Base-by-base conservation (phyloP, 495 filamentous ascomycete genomes). In the Hyaloscypha finlandica region DNA sequence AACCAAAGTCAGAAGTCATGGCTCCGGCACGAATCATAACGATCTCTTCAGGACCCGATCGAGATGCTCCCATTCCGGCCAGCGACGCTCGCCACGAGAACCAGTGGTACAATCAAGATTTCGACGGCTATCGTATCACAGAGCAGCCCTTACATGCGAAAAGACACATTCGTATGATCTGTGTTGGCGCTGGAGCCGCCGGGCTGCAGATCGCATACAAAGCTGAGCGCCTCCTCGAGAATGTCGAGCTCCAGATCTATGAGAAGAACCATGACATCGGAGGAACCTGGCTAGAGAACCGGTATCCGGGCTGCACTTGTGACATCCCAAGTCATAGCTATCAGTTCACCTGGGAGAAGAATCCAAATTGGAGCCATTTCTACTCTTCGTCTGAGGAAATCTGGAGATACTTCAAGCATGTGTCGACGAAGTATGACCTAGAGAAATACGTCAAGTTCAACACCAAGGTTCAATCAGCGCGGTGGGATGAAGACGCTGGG, bases 241-340 rank as follows among this genome's bases (percentile, higher is more conserved):
- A 73, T 61, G 78, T 80, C 58, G 84, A 89, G 14, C 77, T 89
- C 22, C 80, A 83, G 39, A 82, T 92, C 51, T 95, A 92, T 75
- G 92, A 95, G 74, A 94, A 93, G 82, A 94, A 94, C 68, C 73
- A 74, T 1, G 90, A 89, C 56, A 80, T 86, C 59, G 85, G 84
- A 25, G 85, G 85, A 9, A 86, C 85, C 0, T 88, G 85, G 85
- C 78, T 81, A 57, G 85, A 87, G 72, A 87, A 87, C 70, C 75
- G 79, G 16, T 88, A 88, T 63, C 84, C 84, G 0, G 83, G 83
- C 30, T 84, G 82, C 68, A 73, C 75, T 67, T 86, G 84, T 72
- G 84, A 86, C 67, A 74, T 85, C 48, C 84, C 83, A 20, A 80
- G 5, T 80, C 81, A 42, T 86, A 77, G 80, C 9, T 85, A 86